Conservation (phyloP, 129 eudicot species). For the Scalesia atractyloides region DNA sequence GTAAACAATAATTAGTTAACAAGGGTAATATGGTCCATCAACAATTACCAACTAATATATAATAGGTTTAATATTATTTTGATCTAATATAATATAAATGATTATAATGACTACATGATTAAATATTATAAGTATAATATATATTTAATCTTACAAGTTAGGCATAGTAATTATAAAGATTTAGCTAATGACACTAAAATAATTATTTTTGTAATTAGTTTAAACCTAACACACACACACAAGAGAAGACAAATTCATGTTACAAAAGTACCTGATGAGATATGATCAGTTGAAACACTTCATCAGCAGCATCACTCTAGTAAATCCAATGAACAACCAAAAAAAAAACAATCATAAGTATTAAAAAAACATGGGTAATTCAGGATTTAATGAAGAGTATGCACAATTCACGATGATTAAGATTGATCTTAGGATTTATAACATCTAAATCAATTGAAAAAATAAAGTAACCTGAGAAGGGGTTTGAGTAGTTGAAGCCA, state of each 20-base stretch:
- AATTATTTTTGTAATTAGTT: too few relatives aligned
- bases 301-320: constrained; percentile 42
- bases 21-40: too few relatives aligned
- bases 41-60: too few relatives aligned
- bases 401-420: neutral
- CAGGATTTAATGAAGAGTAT: neutral
- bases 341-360: constrained; percentile 15
- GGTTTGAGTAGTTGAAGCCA: constrained; percentile 46
- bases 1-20: too few relatives aligned
- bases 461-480: constrained; percentile 34
- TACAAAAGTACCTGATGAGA: constrained; percentile 69
- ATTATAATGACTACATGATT: too few relatives aligned
- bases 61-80: too few relatives aligned
- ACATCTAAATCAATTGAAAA: neutral
- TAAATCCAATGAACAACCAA: neutral
- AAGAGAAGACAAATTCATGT: constrained; percentile 7
- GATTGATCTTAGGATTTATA: constrained; percentile 5
- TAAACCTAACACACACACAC: neutral
- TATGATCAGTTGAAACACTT: constrained; percentile 54
- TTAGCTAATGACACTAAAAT: too few relatives aligned
- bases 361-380: constrained; percentile 1
- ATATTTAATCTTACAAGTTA: too few relatives aligned
- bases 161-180: too few relatives aligned
- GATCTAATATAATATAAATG: too few relatives aligned
- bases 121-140: too few relatives aligned